Percentiles rank a stretch among this genome's conserved stretches.
These are phyloP conservation scores for Boletus edulis DNA, from an alignment of 768 basidiomycete species.

Conservation along the genomic window DNA sequence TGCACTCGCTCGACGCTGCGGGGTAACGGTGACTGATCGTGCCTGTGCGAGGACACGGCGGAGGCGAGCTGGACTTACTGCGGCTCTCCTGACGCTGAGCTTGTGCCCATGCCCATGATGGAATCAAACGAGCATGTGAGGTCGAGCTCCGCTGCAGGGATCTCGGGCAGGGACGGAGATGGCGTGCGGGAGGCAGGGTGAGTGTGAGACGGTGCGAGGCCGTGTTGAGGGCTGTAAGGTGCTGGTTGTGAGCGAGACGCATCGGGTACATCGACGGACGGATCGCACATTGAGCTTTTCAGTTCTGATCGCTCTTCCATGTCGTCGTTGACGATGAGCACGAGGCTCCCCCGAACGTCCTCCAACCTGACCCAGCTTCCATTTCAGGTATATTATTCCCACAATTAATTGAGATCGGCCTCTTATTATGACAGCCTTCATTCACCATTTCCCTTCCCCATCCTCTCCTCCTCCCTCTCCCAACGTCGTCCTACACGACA, in stretches of 20 bases:
- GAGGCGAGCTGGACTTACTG: slow-evolving; percentile 46
- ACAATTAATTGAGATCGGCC: slow-evolving; percentile 28
- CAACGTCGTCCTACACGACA: slow-evolving; percentile 11
- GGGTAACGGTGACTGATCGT: slow-evolving; percentile 32
- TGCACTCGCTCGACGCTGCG: slow-evolving; percentile 40
- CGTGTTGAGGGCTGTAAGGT: slow-evolving; percentile 20
- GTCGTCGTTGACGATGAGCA: slow-evolving; percentile 25
- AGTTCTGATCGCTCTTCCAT: slow-evolving; percentile 26
- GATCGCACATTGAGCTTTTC: slow-evolving; percentile 23
- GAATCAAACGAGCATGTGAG: slow-evolving; percentile 42
- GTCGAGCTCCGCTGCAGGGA: slow-evolving; percentile 47
- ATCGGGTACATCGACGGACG: slow-evolving; percentile 1
- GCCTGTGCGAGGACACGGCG: slow-evolving; percentile 20
- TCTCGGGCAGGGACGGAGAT: slow-evolving; percentile 46
- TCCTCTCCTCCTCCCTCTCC: slow-evolving; percentile 3
- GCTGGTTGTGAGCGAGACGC: slow-evolving; percentile 19
- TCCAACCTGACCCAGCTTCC: not conserved
- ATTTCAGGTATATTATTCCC: slow-evolving; percentile 20
- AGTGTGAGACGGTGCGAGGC: slow-evolving; percentile 18
- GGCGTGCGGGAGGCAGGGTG: slow-evolving; percentile 24
- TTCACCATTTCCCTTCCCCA: slow-evolving; percentile 19
- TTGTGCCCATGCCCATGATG: slow-evolving; percentile 36
- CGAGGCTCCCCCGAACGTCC: slow-evolving; percentile 15
- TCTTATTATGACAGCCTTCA: slow-evolving; percentile 31
- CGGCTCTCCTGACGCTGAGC: slow-evolving; percentile 18